Evolutionary conservation across 306 rosid genomes (phyloP).

Genomic region (Trifolium pratense): DNA sequence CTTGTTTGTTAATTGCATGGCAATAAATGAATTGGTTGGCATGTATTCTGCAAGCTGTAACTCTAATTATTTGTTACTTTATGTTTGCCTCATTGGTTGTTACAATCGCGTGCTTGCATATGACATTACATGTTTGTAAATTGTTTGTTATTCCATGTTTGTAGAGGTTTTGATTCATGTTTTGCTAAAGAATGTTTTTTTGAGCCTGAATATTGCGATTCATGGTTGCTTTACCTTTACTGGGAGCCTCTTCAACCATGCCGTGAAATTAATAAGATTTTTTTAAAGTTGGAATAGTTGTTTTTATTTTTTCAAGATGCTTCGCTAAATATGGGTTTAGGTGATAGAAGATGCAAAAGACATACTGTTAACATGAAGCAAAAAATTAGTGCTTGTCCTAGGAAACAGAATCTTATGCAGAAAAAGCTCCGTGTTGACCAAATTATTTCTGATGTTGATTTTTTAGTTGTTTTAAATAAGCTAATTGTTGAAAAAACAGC

Average conservation of each 20-base stretch:
- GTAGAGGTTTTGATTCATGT: slow-evolving; percentile 4
- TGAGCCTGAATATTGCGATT: neutral
- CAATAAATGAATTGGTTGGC: slow-evolving; percentile 26
- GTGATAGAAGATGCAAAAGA: slow-evolving; percentile 30
- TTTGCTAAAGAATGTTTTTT: slow-evolving; percentile 16
- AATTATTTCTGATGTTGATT: neutral
- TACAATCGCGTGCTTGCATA: neutral
- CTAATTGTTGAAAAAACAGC: neutral
- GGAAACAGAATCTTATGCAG: slow-evolving; percentile 6
- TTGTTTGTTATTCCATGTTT: slow-evolving; percentile 9
- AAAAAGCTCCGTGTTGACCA: neutral
- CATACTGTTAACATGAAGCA: neutral
- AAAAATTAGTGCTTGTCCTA: slow-evolving; percentile 2
- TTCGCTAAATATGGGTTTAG: neutral
- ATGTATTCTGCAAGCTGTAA: slow-evolving; percentile 26
- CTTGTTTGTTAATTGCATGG: slow-evolving; percentile 31
- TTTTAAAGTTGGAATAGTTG: neutral
- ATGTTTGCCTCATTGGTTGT: slow-evolving; percentile 6
- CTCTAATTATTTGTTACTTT: neutral
- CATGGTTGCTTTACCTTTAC: slow-evolving; percentile 19
- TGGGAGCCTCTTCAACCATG: slow-evolving; percentile 15
- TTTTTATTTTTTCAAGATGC: slow-evolving; percentile 11
- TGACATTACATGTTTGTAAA: slow-evolving; percentile 4
- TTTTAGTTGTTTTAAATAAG: neutral
- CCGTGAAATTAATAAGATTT: neutral